Percentiles rank a stretch among this genome's conserved stretches.
Conservation (phyloP, 106 monocot genomes). For the Iris macrosiphon region DNA sequence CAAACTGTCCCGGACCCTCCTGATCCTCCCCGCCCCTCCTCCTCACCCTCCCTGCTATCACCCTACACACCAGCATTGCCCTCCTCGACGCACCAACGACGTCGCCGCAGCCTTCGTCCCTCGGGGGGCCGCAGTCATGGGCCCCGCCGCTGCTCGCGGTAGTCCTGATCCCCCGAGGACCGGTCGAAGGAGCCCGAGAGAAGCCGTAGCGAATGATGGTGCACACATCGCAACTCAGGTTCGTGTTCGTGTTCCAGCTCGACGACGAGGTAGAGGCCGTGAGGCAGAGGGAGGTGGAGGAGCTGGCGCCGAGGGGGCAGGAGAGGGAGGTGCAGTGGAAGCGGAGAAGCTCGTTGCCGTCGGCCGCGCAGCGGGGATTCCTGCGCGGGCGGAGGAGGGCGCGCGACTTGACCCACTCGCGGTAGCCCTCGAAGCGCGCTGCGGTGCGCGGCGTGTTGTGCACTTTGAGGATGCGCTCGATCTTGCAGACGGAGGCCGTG, state of each 20-base stretch:
- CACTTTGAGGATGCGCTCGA: slow-evolving; percentile 51
- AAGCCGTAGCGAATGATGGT: slow-evolving; percentile 52
- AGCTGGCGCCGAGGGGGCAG: slow-evolving; percentile 20
- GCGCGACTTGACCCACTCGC: slow-evolving; percentile 37
- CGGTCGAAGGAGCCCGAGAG: slow-evolving; percentile 39
- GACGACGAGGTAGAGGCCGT: background rate
- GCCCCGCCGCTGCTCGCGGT: slow-evolving; percentile 46
- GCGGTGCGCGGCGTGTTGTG: slow-evolving; percentile 36
- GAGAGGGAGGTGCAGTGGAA: slow-evolving; percentile 55
- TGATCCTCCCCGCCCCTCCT: slow-evolving; percentile 6
- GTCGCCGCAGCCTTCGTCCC: slow-evolving; percentile 46
- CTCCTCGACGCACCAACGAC: slow-evolving; percentile 37
- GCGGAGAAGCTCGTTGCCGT: slow-evolving; percentile 70
- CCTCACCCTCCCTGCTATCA: slow-evolving; percentile 45
- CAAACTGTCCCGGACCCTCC: slow-evolving; percentile 4
- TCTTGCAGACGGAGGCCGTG: slow-evolving; percentile 7
- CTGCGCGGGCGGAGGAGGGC: slow-evolving; percentile 16
- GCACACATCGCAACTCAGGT: slow-evolving; percentile 50
- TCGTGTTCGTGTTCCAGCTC: slow-evolving; percentile 25
- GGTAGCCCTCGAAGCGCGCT: slow-evolving; percentile 61
- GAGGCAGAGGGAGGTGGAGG: slow-evolving; percentile 21
- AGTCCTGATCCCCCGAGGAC: slow-evolving; percentile 43
- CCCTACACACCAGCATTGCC: slow-evolving; percentile 56
- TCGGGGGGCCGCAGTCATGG: slow-evolving; percentile 46
- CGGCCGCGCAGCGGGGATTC: slow-evolving; percentile 49